Base-by-base conservation (phyloP, 2,329 filamentous ascomycete genomes). In the Calycina herbarum region DNA sequence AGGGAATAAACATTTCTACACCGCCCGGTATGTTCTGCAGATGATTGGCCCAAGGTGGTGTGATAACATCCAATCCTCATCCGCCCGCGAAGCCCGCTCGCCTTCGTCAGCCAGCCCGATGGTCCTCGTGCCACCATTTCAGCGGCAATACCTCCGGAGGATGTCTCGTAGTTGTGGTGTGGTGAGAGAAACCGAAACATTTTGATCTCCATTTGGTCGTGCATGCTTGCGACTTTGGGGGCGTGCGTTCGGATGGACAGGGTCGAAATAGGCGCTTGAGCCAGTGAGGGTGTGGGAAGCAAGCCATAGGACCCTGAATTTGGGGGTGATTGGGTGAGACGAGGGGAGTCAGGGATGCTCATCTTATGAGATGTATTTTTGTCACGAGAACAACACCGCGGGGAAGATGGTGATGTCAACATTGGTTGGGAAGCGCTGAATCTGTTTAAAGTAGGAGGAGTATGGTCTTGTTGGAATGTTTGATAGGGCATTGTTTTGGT, bases 371-470 rank as follows among this genome's bases (percentile, higher is more conserved):
- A 54, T 27, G 45, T 54, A 27, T 54, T 54, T 54, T 54, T n/a
- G 48, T 54, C 48, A 54, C 48, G 48, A 54, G 48, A 27, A 54
- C 48, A 54, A 54, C 48, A 54, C 45, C 45, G 45, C 45, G 45
- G 45, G 45, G 45, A 51, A 51, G 6, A 51, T 51, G 7, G 48
- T 27, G 48, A 54, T 54, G 48, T 54, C 24, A 24, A 54, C 45
- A 51, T 51, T 51, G 45, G 45, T 24, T 24, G 45, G 45, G 45
- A 27, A 11, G n/a, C 5, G 17, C 8, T 51, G 10, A 24, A 24
- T 24, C 45, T 20, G n/a, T 8, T 7, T n/a, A n/a, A n/a, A n/a
- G n/a, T n/a, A n/a, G n/a, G n/a, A n/a, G n/a, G n/a, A n/a, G n/a
- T n/a, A n/a, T n/a, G n/a, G 20, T 27, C 20, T 8, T 24, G 48